These are phyloP conservation scores for Russula vinacea DNA, from an alignment of 768 basidiomycete species.

Conservation along the genomic window DNA sequence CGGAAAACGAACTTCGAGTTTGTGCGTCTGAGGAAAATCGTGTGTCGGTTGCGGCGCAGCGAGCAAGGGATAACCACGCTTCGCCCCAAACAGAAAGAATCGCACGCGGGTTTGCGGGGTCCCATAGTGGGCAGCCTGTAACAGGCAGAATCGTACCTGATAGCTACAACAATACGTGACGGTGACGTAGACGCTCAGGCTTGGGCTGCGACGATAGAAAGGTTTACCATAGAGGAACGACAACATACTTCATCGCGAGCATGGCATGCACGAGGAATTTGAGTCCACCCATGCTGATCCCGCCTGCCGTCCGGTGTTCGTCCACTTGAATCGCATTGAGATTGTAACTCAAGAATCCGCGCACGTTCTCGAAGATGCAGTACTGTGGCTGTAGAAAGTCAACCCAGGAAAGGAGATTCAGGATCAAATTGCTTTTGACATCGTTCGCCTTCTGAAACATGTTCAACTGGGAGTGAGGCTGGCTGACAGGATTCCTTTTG, in stretches of 20 bases:
- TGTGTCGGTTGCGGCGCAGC: slow-evolving; percentile 45
- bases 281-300: slow-evolving; percentile 69
- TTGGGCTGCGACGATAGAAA: not conserved
- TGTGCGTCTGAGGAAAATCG: slow-evolving; percentile 40
- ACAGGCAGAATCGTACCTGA: slow-evolving; percentile 43
- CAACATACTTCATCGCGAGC: slow-evolving; percentile 58
- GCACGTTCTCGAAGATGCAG: slow-evolving; percentile 50
- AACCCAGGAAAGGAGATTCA: slow-evolving; percentile 51
- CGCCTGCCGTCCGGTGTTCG: slow-evolving; percentile 52
- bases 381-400: slow-evolving; percentile 43
- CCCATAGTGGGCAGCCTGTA: slow-evolving; percentile 50
- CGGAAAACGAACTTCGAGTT: slow-evolving; percentile 52
- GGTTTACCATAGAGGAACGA: not conserved
- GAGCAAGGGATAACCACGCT: slow-evolving; percentile 39
- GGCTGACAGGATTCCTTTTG: slow-evolving; percentile 43
- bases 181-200: not conserved
- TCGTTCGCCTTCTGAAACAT: slow-evolving; percentile 69
- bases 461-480: slow-evolving; percentile 70
- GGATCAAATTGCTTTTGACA: slow-evolving; percentile 61
- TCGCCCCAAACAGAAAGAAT: slow-evolving; percentile 49
- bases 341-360: slow-evolving; percentile 43
- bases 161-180: slow-evolving; percentile 36
- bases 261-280: slow-evolving; percentile 63
- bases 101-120: slow-evolving; percentile 46
- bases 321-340: slow-evolving; percentile 41